Percentiles rank a stretch among this genome's conserved stretches.
Evolutionary conservation across 352 stramenopile species (phyloP).

Genomic region (Globisporangium recalcitrans): DNA sequence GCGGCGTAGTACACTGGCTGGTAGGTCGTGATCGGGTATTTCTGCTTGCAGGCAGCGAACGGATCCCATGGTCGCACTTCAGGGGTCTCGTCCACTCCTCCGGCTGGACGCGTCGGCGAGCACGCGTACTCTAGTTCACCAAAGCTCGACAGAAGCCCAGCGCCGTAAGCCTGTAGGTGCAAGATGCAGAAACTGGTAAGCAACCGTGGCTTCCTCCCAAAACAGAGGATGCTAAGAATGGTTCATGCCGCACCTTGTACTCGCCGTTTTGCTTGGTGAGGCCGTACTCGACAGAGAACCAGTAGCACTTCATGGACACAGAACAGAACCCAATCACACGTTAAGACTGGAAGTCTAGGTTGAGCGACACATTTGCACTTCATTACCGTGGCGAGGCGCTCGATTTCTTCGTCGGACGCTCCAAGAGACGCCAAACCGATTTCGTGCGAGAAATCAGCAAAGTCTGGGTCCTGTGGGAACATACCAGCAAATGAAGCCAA

Average conservation of each 20-base stretch:
- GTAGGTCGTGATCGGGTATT: conserved; percentile 97
- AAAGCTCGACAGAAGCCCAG: conserved; percentile 95
- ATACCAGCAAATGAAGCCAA: background rate
- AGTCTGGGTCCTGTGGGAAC: conserved; percentile 87
- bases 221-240: background rate
- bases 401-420: conserved; percentile 94
- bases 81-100: conserved; percentile 56
- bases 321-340: no score
- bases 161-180: conserved; percentile 86
- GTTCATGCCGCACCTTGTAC: conserved; percentile 69
- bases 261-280: conserved; percentile 90
- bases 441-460: conserved; percentile 96
- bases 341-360: background rate
- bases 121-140: conserved; percentile 97
- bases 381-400: conserved; percentile 84
- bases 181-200: background rate
- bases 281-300: conserved; percentile 98
- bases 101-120: conserved; percentile 47
- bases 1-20: conserved; percentile 96
- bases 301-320: conserved; percentile 85
- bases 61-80: conserved; percentile 94
- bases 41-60: conserved; percentile 87
- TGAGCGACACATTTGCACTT: background rate
- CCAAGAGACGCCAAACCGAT: conserved; percentile 95
- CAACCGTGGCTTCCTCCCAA: background rate